Evolutionary conservation across 2,329 filamentous ascomycete species (phyloP), one percentile per base, ranked within the genome.

Genomic region (Pseudocercospora ulei): DNA sequence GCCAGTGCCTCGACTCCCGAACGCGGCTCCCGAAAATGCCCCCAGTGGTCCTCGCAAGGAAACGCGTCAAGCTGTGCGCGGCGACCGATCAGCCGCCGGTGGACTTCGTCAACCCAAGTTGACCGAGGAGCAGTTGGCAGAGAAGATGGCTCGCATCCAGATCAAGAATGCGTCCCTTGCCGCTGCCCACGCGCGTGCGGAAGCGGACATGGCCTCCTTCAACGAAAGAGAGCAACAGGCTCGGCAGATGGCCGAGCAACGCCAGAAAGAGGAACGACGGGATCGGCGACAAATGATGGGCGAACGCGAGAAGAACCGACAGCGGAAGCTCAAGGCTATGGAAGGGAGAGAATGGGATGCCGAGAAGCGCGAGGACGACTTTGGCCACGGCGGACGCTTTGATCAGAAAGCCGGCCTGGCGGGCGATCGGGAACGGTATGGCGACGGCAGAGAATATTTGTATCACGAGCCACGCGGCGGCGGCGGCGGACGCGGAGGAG

Each of bases 161-260:
- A 67, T 77, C 48, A 72, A 76, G 41, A 79, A 78, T 37, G 71
- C 70, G 4, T 67, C 71, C 34, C 66, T 74, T 8, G 67, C 69
- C 5, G 75, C 72, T 5, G 73, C 74, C 0, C 75, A 81, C 53
- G 72, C 71, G 1, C 69, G 75, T 16, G 75, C 76, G n/a, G 73
- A 80, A 62, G 75, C 75, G n/a, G 78, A 82, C 48, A 69, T 72
- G 38, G 75, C 75, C 2, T 72, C 70, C 0, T 80, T 78, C 55
- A 68, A 75, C 26, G 69, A 76, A 41, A 68, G 76, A n/a, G 77
- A 81, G 53, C 70, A 72, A 20, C 61, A 73, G 6, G 70, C 73
- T 0, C 68, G 69, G 13, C 65, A 70, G 48, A 69, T 73, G 30
- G 57, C 61, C 9, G 55, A 58, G 7, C 59, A 63, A 48, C 55